phyloP scores from a whole-genome alignment of 2,329 filamentous ascomycete genomes.

The Penicillium corylophilum region DNA sequence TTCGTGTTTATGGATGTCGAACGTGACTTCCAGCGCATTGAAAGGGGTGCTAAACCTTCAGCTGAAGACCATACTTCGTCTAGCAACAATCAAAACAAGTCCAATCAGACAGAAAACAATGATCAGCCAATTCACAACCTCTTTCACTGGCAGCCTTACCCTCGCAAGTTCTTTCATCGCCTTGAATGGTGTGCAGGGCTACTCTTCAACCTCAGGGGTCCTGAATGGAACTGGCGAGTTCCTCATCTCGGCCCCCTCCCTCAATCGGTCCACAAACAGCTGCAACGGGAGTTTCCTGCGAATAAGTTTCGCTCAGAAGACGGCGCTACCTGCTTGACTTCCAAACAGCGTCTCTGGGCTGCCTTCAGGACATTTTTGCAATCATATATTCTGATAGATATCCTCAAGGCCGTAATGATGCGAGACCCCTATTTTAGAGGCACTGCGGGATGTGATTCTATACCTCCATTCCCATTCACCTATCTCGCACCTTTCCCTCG shows the following conservation, averaged over 20 bases:
- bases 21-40: conserved; percentile 56
- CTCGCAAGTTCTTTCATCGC: conserved; percentile 51
- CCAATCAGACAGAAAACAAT: neutral
- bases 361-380: conserved; percentile 51
- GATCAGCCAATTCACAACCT: conserved; percentile 4
- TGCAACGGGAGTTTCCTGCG: conserved; percentile 16
- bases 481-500: conserved; percentile 44
- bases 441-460: conserved; percentile 50
- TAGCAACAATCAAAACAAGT: neutral
- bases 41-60: conserved; percentile 32
- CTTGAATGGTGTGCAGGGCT: conserved; percentile 60
- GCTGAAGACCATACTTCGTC: neutral
- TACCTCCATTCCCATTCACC: conserved; percentile 46
- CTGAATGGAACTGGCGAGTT: conserved; percentile 61
- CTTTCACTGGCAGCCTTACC: conserved; percentile 57
- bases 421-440: conserved; percentile 76
- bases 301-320: conserved; percentile 15
- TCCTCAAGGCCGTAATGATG: conserved; percentile 66
- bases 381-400: conserved; percentile 68
- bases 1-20: conserved; percentile 58
- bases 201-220: conserved; percentile 58
- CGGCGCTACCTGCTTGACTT: conserved; percentile 40
- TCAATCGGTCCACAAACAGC: conserved; percentile 25
- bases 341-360: conserved; percentile 46
- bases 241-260: conserved; percentile 44